Conservation (phyloP, 2,329 filamentous ascomycete species). For the Diaporthe sp. region DNA sequence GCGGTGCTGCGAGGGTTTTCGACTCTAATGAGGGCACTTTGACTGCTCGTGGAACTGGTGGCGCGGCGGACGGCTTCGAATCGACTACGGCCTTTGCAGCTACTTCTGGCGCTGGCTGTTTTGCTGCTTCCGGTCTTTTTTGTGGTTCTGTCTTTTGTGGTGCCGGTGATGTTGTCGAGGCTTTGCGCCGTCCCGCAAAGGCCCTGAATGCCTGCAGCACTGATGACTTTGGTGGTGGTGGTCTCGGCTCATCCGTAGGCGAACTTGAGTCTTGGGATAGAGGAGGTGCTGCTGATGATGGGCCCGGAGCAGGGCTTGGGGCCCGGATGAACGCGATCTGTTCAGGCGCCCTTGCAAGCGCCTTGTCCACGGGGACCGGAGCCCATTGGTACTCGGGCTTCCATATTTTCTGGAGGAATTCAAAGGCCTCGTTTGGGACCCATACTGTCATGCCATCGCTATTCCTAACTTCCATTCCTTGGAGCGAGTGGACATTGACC, state of each 20-base stretch:
- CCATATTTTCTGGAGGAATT: slow-evolving; percentile 37
- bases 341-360: slow-evolving; percentile 34
- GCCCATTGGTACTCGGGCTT: slow-evolving; percentile 40
- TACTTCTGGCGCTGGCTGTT: too few species aligned
- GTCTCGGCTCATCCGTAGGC: background rate
- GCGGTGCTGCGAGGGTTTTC: background rate
- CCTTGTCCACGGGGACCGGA: slow-evolving; percentile 38
- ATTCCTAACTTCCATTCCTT: slow-evolving; percentile 39
- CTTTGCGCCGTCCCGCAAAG: slow-evolving; percentile 10
- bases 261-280: background rate
- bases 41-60: background rate
- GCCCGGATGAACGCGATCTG: slow-evolving; percentile 36
- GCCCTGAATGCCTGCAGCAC: slow-evolving; percentile 21
- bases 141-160: background rate
- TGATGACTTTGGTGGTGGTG: background rate
- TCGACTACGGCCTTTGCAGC: too few species aligned
- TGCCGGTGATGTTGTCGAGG: background rate
- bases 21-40: background rate
- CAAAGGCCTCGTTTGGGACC: slow-evolving; percentile 40
- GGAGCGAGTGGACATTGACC: slow-evolving; percentile 36
- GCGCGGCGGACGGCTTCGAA: background rate
- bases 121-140: background rate
- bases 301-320: background rate
- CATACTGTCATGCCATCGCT: slow-evolving; percentile 39
- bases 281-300: background rate